Base-by-base conservation (phyloP, 306 rosid species). In the Oxytropis ochrocephala region DNA sequence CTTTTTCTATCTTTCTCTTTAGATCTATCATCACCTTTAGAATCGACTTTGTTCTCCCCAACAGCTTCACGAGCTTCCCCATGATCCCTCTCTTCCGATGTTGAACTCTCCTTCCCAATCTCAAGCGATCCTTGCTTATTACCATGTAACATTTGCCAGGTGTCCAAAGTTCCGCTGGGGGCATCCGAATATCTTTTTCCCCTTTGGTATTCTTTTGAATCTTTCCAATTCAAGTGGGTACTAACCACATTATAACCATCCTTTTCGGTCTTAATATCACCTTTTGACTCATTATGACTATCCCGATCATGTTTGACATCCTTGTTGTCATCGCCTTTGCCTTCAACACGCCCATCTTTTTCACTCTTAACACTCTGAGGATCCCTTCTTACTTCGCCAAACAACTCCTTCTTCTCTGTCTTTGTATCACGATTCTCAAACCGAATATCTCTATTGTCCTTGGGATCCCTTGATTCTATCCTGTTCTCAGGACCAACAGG, bases 1-100 rank as follows among this genome's bases (percentile, higher is more conserved):
- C 89, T 84, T 81, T 90, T 93, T 60, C 85, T 93, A 68, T 90
- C 98, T 83, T 86, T 93, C 57, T 88, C 97, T 80, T 84, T 90
- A 33, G 83, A 85, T 66, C 87, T 86, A 68, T 93, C 98, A 6
- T 92, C 96, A 30, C 85, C 85, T 85, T 87, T 92, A 54, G 88
- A 75, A 80, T 86, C 96, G 49, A 82, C 75, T 82, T 83, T 93
- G 88, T 85, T 88, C 79, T 90, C 96, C 42, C 94, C 92, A 75
- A 88, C 85, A 79, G 94, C 86, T 78, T 86, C 98, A 47, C 76
- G 88, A 35, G 79, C 76, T 78, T 88, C 98, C 43, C 86, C 73
- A 55, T 62, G 57, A 70, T 81, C 91, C 80, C 77, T 87, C 54
- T 85, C 95, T 67, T 84, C 90, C 13, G 82, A 72, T 8, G 77